These are phyloP conservation scores for Coemansia sp. DNA, from an alignment of 192 early-diverging fungal genomes.

Conservation along the genomic window DNA sequence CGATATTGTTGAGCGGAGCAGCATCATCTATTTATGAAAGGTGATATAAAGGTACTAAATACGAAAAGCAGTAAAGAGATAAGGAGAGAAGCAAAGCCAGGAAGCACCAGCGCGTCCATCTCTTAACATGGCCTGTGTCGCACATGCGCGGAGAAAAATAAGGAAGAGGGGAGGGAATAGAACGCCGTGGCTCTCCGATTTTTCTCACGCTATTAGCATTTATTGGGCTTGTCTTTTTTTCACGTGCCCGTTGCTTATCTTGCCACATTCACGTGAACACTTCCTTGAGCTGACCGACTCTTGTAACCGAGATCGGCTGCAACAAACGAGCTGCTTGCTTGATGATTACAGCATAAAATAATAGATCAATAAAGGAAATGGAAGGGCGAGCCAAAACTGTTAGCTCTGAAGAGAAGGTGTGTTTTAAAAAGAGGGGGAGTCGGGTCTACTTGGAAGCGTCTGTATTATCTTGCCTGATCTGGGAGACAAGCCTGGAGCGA, in stretches of 20 bases:
- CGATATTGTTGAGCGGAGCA: conserved; percentile 15
- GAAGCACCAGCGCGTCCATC: no score
- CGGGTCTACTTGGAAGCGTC: neutral
- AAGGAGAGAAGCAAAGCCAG: neutral
- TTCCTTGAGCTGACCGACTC: no score
- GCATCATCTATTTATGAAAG: neutral
- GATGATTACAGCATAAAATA: neutral
- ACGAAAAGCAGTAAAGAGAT: neutral
- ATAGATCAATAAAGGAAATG: neutral
- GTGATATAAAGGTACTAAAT: neutral
- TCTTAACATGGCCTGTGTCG: no score
- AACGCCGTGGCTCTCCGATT: neutral
- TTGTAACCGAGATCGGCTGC: no score
- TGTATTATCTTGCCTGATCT: conserved; percentile 35
- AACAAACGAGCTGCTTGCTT: no score
- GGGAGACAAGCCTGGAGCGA: conserved; percentile 43
- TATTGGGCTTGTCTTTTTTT: neutral
- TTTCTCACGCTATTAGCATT: neutral
- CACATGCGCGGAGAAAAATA: no score
- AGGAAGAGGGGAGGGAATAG: neutral
- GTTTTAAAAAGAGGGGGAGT: neutral
- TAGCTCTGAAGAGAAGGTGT: neutral
- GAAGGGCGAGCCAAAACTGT: neutral
- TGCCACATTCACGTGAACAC: neutral
- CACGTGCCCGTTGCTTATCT: neutral